phyloP scores from a whole-genome alignment of 768 basidiomycete genomes.

The Mycena vulgaris region DNA sequence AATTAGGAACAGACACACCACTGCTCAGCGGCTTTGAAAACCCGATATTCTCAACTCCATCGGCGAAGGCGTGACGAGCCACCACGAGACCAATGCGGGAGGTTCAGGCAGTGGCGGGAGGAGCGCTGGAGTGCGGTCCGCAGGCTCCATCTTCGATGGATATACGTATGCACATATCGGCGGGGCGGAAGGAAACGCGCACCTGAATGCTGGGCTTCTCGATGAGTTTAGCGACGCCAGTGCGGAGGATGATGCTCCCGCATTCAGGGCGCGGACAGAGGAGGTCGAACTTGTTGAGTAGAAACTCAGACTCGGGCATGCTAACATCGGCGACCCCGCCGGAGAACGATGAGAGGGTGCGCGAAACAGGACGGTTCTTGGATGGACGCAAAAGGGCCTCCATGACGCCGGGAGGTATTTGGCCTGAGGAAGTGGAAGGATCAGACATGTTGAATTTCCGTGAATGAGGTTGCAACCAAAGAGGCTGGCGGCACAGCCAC shows the following conservation, averaged over 20 bases:
- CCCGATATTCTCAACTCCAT: slow-evolving; percentile 90
- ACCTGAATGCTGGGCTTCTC: slow-evolving; percentile 75
- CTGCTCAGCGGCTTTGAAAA: slow-evolving; percentile 70
- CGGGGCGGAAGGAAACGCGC: slow-evolving; percentile 24
- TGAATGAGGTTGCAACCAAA: too few species aligned
- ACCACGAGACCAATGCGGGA: slow-evolving; percentile 75
- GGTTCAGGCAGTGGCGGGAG: slow-evolving; percentile 71
- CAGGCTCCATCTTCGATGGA: slow-evolving; percentile 68
- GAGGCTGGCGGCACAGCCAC: too few species aligned
- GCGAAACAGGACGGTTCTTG: not conserved
- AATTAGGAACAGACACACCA: not conserved
- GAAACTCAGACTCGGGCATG: not conserved
- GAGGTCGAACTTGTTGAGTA: slow-evolving; percentile 18
- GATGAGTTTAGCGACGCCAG: slow-evolving; percentile 67
- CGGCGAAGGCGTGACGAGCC: slow-evolving; percentile 80
- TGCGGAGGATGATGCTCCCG: slow-evolving; percentile 78
- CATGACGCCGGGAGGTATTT: slow-evolving; percentile 6
- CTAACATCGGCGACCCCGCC: slow-evolving; percentile 9
- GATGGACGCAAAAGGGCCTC: slow-evolving; percentile 1
- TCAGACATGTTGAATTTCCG: not conserved
- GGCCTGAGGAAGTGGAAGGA: not conserved
- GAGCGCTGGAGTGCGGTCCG: slow-evolving; percentile 53
- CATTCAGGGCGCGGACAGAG: slow-evolving; percentile 69
- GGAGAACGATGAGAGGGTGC: not conserved
- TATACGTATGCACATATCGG: slow-evolving; percentile 40